phyloP scores from a whole-genome alignment of 1,284 basidiomycete species.

The Ganoderma multipileum region DNA sequence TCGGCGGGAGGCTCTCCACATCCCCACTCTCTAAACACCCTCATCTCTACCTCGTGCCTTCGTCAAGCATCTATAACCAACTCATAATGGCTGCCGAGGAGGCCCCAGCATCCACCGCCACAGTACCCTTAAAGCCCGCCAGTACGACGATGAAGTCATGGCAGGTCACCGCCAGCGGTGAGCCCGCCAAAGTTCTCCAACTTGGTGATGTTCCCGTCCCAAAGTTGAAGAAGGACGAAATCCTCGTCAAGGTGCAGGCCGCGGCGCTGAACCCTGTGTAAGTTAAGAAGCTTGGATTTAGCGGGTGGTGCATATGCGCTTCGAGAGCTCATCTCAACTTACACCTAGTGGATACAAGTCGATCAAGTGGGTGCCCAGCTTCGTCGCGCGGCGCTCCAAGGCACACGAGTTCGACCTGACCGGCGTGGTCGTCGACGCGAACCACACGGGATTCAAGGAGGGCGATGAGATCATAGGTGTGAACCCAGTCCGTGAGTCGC shows the following conservation, averaged over 20 bases:
- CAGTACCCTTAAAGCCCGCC: neutral
- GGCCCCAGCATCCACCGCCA: neutral
- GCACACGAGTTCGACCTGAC: constrained; percentile 67
- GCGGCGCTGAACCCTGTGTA: constrained; percentile 75
- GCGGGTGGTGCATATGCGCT: constrained; percentile 1
- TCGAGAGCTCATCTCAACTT: neutral
- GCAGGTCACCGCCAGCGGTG: constrained; percentile 41
- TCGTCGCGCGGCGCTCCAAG: constrained; percentile 55
- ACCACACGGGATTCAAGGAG: constrained; percentile 54
- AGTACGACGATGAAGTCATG: constrained; percentile 40
- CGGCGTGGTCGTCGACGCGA: constrained; percentile 62
- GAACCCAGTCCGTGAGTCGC: constrained; percentile 46
- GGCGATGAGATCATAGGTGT: constrained; percentile 70
- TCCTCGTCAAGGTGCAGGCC: constrained; percentile 67
- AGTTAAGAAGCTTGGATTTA: constrained; percentile 37
- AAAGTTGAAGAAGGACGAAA: constrained; percentile 51
- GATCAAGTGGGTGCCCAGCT: constrained; percentile 57
- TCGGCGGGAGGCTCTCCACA: neutral
- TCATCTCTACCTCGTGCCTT: neutral
- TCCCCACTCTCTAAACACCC: neutral
- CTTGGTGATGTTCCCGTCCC: constrained; percentile 54
- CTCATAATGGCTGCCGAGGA: constrained; percentile 15
- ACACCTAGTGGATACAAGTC: constrained; percentile 60
- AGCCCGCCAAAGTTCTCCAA: constrained; percentile 53
- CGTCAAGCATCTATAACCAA: neutral